Evolutionary conservation across 768 basidiomycete genomes (phyloP), one percentile per base, ranked within the genome.

Genomic region (Phaeotremella fagi): DNA sequence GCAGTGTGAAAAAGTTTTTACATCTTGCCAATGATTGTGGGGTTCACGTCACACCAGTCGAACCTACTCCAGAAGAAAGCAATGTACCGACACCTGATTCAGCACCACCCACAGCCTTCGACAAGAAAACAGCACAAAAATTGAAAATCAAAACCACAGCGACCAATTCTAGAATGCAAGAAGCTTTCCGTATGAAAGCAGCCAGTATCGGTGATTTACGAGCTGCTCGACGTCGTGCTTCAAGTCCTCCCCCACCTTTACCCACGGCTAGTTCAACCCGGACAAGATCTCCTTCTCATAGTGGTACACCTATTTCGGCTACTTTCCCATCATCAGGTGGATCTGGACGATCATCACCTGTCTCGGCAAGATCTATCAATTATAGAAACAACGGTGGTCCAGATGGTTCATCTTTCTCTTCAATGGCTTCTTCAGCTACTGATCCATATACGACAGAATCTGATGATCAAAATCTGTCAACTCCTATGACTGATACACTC

Each of bases 1-100:
- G 82, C 22, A 84, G 82, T 66, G 85, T 94, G 14, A 81, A 86
- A 48, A 79, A 82, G 7, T 92, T 99, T 72, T 75, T 99, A 20
- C 60, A 63, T 0, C 55, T 75, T 16, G 77, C 78, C 3, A 62
- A 69, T 20, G 49, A 66, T 14, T 69, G 66, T 41, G 77, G 76
- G 0, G 70, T 79, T 24, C 57, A 72, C 33, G 61, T 76, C 7
- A 69, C 69, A 2, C 52, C 59, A 12, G 49, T 52, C 24, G 43
- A 48, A 36, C 20, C 23, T 15, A n/a, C 43, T 22, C 49, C 45
- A 29, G 57, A 18, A 11, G 25, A 31, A 42, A 18, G n/a, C 26
- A 20, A 23, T 48, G 4, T 23, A 36, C 23, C 28, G 20, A 41
- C n/a, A 27, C 50, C 35, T 33, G 7, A 31, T 14, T 28, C 46